Conservation (phyloP, 116 monocot species). For the Thalassia testudinum region DNA sequence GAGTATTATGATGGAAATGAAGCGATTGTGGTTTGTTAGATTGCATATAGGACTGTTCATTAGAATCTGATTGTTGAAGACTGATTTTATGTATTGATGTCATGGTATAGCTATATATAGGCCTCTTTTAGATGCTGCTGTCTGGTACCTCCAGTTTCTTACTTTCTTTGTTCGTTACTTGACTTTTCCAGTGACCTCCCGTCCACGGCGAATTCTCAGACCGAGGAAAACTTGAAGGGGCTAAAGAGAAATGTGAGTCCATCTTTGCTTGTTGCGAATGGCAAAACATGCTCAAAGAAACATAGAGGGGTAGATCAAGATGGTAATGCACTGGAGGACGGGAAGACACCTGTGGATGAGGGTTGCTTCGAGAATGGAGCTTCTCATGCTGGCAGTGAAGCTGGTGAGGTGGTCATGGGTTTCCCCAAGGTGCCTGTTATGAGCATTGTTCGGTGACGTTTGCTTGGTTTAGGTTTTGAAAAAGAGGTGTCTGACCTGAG, state of each 20-base stretch:
- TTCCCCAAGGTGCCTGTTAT: not conserved
- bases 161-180: not conserved
- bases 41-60: too few relatives aligned
- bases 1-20: too few relatives aligned
- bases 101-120: too few relatives aligned
- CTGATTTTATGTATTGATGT: too few relatives aligned
- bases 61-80: too few relatives aligned
- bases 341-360: too few relatives aligned
- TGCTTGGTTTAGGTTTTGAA: too few relatives aligned
- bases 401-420: not conserved
- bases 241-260: conserved; percentile 63
- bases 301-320: conserved; percentile 5
- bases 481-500: not conserved
- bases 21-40: too few relatives aligned
- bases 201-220: conserved; percentile 8
- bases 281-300: conserved; percentile 39
- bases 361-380: too few relatives aligned
- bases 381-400: not conserved
- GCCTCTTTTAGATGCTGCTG: too few relatives aligned
- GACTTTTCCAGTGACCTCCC: conserved; percentile 33
- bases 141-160: not conserved
- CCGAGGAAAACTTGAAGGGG: conserved; percentile 22
- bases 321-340: not conserved
- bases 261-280: conserved; percentile 27
- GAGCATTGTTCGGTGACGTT: too few relatives aligned